phyloP scores from a whole-genome alignment of 2,329 filamentous ascomycete species.

The Knufia petricola region DNA sequence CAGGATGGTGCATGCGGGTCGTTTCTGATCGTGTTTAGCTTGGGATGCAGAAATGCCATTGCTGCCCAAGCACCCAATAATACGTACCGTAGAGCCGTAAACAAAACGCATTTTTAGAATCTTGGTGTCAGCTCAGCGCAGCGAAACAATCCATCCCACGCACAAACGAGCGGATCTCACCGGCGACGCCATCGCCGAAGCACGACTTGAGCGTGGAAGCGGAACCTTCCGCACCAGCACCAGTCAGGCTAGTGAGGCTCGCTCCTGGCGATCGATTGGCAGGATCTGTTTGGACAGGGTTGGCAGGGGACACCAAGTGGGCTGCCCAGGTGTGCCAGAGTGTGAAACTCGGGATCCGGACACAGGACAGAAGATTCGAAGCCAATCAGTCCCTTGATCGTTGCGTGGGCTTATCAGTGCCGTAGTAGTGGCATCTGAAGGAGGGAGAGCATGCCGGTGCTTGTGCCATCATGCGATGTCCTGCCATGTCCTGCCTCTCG shows the following conservation, averaged over 20 bases:
- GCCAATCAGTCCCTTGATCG: constrained; percentile 5
- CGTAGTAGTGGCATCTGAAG: background rate
- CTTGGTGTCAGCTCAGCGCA: background rate
- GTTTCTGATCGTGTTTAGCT: no score
- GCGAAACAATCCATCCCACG: background rate
- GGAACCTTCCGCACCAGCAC: background rate
- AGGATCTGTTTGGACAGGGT: background rate
- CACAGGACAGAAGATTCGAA: no score
- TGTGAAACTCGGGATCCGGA: background rate
- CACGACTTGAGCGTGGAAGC: background rate
- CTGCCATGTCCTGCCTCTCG: no score
- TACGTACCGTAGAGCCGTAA: background rate
- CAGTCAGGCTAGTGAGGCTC: background rate
- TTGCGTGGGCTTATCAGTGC: background rate
- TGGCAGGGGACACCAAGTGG: background rate
- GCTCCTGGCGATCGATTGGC: constrained; percentile 2
- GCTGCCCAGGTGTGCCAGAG: background rate
- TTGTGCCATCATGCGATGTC: background rate
- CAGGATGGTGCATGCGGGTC: no score
- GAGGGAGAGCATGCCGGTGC: no score
- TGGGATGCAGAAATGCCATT: background rate
- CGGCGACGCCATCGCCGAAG: background rate
- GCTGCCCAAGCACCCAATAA: background rate
- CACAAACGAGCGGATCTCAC: background rate
- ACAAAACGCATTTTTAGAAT: background rate